Base-by-base conservation (phyloP, 2,329 filamentous ascomycete genomes). In the Aspergillus puulaauensis region DNA sequence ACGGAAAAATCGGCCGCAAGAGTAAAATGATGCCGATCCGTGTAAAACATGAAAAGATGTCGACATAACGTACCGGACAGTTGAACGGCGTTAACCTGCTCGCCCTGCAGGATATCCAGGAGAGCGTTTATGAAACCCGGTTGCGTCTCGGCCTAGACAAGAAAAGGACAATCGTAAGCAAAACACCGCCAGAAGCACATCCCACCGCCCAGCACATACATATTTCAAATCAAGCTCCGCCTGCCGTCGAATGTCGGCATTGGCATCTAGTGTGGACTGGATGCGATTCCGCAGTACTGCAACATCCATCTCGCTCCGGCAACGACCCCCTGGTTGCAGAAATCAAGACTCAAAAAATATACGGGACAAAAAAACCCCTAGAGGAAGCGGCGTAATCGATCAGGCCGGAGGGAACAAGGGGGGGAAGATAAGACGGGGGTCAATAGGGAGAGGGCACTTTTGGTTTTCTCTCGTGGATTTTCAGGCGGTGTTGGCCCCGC, bases 101-200 rank as follows among this genome's bases (percentile, higher is more conserved):
- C 95, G 61, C 85, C 84, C 79, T 96, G 89, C 67, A 98, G 82
- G 70, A 99, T 92, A 73, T 96, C 91, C 70, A 97, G 83, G 62
- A 98, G 86, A 68, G 91, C 90, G 76, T 95, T 90, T 73, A 90
- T 89, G 77, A 99, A 98, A 65, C 93, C 93, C 61, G 90, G 83
- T 76, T 93, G 88, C 68, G 91, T 87, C 80, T 98, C 93, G 73
- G 95, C 91, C 92, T 97, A 69, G 53, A 65, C 46, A 65, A 62
- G 41, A 43, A 17, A 50, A 44, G 39, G 24, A 55, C 9, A 52
- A 45, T 39, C 9, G 46, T 54, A 9, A 56, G 46, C 17, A 43
- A 48, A 11, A 44, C 8, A 45, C 11, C 12, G 19, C 27, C 37
- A 8, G 8, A 57, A 19, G 35, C 53, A 57, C 58, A 52, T 45